Conservation (phyloP, 257 asterid species). For the Lithospermum erythrorhizon region DNA sequence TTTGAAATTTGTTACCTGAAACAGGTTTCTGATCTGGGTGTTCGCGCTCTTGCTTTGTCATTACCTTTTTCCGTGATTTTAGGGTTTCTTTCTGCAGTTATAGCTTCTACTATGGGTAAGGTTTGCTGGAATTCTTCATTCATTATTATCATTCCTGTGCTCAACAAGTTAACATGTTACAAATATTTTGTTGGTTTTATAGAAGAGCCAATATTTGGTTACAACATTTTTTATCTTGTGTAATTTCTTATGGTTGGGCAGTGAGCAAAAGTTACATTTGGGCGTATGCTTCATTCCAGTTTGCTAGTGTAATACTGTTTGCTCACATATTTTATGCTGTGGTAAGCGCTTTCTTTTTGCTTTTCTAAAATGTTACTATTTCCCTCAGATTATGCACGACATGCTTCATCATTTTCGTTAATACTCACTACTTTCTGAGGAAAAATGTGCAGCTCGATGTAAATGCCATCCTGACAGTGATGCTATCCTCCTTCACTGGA, state of each 20-base stretch:
- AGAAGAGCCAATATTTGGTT: too few relatives aligned
- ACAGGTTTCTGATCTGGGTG: conserved; percentile 79
- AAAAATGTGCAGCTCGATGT: conserved; percentile 60
- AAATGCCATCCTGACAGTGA: conserved; percentile 60
- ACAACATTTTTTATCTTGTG: too few relatives aligned
- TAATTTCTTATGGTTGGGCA: conserved; percentile 29
- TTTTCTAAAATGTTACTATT: background rate
- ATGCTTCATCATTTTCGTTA: background rate
- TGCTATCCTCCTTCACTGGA: conserved; percentile 95
- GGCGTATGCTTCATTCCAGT: conserved; percentile 98
- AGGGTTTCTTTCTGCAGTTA: conserved; percentile 87
- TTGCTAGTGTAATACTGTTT: conserved; percentile 81
- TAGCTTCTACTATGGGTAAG: conserved; percentile 92
- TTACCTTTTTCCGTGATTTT: conserved; percentile 84
- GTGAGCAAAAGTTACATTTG: conserved; percentile 92
- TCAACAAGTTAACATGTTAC: too few relatives aligned
- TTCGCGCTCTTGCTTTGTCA: conserved; percentile 92
- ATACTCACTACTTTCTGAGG: background rate
- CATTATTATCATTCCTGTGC: conserved; percentile 2
- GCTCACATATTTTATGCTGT: conserved; percentile 82
- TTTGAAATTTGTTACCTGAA: background rate
- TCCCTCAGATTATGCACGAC: background rate
- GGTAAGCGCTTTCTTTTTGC: conserved; percentile 35
- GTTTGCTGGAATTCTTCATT: background rate
- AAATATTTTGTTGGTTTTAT: too few relatives aligned